Base-by-base conservation (phyloP, 2,329 filamentous ascomycete genomes). In the Colletotrichum kahawae region DNA sequence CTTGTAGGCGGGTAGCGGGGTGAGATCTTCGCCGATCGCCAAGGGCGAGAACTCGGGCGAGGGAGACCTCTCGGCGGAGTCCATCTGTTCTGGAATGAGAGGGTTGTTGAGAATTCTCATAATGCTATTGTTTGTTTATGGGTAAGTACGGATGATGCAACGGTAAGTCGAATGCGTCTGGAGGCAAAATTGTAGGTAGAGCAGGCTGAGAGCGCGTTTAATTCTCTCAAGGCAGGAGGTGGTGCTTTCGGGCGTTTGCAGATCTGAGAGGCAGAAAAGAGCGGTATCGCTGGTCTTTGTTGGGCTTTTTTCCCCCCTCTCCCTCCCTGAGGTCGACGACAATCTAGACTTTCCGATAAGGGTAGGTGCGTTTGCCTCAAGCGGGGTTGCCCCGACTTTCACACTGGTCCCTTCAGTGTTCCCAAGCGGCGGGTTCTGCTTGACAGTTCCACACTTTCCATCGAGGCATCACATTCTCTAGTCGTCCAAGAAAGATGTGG, bases 1-100 rank as follows among this genome's bases (percentile, higher is more conserved):
- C 82, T 92, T 93, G 84, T 91, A 90, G 43, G 81, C 84, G 21
- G 91, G 91, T 14, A 93, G 84, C n/a, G 91, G 90, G n/a, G 90
- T 84, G 29, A 93, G 80, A 76, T 90, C 89, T 77, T 89, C 87
- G 76, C 88, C 89, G 76, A 93, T 84, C 18, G 82, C 83, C 69
- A 91, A 82, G 18, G 89, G 87, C 63, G 87, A 87, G 80, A 90
- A 85, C 76, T 87, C 85, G 6, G 88, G 89, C 34, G 89, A 89
- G 27, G 87, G 81, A 43, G 87, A 83, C 75, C 79, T 74, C 29
- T 69, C 63, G 63, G 64, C 18, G 29, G 70, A 43, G 18, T 70
- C 71, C 71, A 75, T 70, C 38, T 66, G 57, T 24, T 67, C 60
- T 71, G 67, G 63, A 31, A 75, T 43, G 62, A 77, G 67, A 36